A percentile compares a stretch with the other conserved stretches of the same genome.
Evolutionary conservation across 192 early-diverging fungal species (phyloP).

Genomic region (Umbelopsis ramanniana): DNA sequence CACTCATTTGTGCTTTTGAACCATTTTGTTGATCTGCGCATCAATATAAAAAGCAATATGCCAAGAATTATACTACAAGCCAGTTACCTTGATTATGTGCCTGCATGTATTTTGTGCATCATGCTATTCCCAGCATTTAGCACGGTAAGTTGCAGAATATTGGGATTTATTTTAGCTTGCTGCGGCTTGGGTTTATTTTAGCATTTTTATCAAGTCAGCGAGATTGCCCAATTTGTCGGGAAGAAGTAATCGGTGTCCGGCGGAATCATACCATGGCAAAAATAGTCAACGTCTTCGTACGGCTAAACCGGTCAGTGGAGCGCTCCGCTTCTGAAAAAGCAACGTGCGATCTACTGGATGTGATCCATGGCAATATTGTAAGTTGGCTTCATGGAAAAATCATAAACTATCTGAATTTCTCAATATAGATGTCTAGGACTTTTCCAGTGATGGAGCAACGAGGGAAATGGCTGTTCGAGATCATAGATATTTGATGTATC

Average conservation of each 20-base stretch:
- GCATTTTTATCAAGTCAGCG: background rate
- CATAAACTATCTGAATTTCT: background rate
- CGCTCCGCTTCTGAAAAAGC: background rate
- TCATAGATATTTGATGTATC: slow-evolving; percentile 1
- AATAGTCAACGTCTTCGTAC: slow-evolving; percentile 4
- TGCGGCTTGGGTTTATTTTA: no score
- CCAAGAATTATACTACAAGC: slow-evolving; percentile 14
- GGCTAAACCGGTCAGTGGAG: background rate
- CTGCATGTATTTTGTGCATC: slow-evolving; percentile 15
- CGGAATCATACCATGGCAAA: slow-evolving; percentile 17
- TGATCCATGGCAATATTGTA: background rate
- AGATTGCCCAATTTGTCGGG: slow-evolving; percentile 14
- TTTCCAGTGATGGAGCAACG: background rate
- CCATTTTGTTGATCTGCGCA: background rate
- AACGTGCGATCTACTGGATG: background rate
- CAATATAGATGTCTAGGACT: background rate
- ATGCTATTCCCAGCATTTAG: slow-evolving; percentile 14
- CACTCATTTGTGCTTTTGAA: background rate
- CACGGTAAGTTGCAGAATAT: background rate
- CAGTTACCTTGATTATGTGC: slow-evolving; percentile 4
- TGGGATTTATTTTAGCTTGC: background rate
- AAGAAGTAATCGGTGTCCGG: background rate
- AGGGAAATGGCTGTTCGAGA: background rate
- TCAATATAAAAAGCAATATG: background rate
- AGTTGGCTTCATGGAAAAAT: background rate